Base-by-base conservation (phyloP, 2,329 filamentous ascomycete genomes). In the Colletotrichum sp. region DNA sequence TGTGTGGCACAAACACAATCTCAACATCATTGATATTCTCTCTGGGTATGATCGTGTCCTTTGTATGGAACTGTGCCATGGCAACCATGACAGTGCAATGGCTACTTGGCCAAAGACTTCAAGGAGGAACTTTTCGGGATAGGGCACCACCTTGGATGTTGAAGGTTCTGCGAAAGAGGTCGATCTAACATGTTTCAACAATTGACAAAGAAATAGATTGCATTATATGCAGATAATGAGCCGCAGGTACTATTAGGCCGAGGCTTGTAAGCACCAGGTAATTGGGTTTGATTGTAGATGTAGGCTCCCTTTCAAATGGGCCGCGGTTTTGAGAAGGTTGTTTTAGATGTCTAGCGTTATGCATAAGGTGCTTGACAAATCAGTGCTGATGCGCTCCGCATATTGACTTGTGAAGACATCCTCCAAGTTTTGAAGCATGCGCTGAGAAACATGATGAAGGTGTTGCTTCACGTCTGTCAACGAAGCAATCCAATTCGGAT, bases 31-130 rank as follows among this genome's bases (percentile, higher is more conserved):
- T 73, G 7, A 30, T 75, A 2, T 75, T 75, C 26, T 75, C 73
- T 28, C n/a, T 75, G n/a, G 73, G 73, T 4, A 75, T 75, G 73
- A 73, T 75, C 13, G 43, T 75, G 12, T 75, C 73, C 8, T 71
- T 75, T 30, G 28, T 75, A 5, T 75, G 73, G 73, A 75, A 75
- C 48, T 73, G 73, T 28, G 73, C 73, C 8, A 75, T 73, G 73
- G 73, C 73, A 4, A 75, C 73, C 8, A 75, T 75, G 73, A 73
- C 70, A 15, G 73, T 75, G 6, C 73, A 75, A 38, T 75, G 73
- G 73, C 70, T 75, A 18, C 70, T 75, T 4, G 64, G 38, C 9
- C 73, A 66, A n/a, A 61, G 73, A 24, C 28, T 73, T 18, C 61
- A n/a, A 16, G 73, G 73, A 2, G 73, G 64, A 9, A 58, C 18